Percentiles rank a stretch among this genome's conserved stretches.
Conservation (phyloP, 208 protist genomes). For the Histomonas meleagridis region DNA sequence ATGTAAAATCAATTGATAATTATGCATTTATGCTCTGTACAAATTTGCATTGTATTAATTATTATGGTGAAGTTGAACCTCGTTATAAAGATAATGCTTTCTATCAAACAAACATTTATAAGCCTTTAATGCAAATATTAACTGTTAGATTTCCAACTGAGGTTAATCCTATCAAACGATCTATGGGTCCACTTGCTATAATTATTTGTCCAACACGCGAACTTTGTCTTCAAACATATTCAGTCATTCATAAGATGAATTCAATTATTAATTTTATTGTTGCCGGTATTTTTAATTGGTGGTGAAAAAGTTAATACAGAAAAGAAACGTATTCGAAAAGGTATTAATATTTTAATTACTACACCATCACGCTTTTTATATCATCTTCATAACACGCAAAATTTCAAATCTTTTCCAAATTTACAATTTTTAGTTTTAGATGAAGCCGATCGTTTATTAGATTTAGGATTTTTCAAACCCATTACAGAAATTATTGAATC, state of each 20-base stretch:
- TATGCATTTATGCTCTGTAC: too few species aligned
- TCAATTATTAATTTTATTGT: slow-evolving; percentile 1
- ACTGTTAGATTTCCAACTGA: too few species aligned
- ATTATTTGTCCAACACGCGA: slow-evolving; percentile 37
- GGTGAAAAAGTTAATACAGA: slow-evolving; percentile 38
- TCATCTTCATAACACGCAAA: slow-evolving; percentile 35
- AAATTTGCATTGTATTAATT: too few species aligned
- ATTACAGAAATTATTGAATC: slow-evolving; percentile 24
- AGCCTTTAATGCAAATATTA: slow-evolving; percentile 76
- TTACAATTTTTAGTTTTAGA: slow-evolving; percentile 45
- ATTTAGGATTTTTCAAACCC: slow-evolving; percentile 47
- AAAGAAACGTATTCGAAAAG: slow-evolving; percentile 35
- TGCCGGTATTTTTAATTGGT: slow-evolving; percentile 24
- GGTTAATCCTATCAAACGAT: not conserved
- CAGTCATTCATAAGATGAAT: not conserved
- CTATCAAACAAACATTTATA: too few species aligned
- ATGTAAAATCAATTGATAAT: too few species aligned
- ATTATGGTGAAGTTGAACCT: too few species aligned
- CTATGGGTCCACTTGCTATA: not conserved
- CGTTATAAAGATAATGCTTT: too few species aligned
- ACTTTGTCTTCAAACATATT: slow-evolving; percentile 33
- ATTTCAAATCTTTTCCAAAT: slow-evolving; percentile 14
- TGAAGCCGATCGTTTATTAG: slow-evolving; percentile 47
- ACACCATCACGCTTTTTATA: slow-evolving; percentile 37
- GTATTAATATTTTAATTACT: slow-evolving; percentile 32